phyloP scores from a whole-genome alignment of 768 basidiomycete species.

The Collybia sordida region DNA sequence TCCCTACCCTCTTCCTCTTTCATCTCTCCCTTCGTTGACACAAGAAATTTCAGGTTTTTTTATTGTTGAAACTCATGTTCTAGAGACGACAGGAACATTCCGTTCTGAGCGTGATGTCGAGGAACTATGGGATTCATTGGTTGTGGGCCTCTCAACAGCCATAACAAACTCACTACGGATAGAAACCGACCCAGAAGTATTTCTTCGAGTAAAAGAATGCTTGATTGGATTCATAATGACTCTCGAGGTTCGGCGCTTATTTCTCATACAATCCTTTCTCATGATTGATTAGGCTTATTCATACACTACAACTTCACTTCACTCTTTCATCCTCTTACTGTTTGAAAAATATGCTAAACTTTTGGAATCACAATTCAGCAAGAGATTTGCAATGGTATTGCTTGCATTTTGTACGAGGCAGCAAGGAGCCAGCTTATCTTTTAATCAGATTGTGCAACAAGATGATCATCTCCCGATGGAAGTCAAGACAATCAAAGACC shows the following conservation, averaged over 20 bases:
- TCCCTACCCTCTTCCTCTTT: slow-evolving; percentile 65
- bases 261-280: not conserved
- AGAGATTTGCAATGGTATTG: slow-evolving; percentile 74
- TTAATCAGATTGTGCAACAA: slow-evolving; percentile 67
- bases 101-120: slow-evolving; percentile 91
- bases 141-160: slow-evolving; percentile 67
- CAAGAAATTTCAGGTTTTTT: slow-evolving; percentile 98
- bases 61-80: slow-evolving; percentile 91
- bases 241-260: slow-evolving; percentile 69
- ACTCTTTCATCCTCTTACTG: slow-evolving; percentile 79
- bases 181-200: slow-evolving; percentile 80
- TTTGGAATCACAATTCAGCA: slow-evolving; percentile 77
- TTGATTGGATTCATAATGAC: slow-evolving; percentile 88
- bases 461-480: slow-evolving; percentile 93
- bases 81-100: slow-evolving; percentile 86
- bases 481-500: slow-evolving; percentile 56
- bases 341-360: slow-evolving; percentile 89
- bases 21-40: slow-evolving; percentile 71
- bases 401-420: not conserved
- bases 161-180: slow-evolving; percentile 71
- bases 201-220: slow-evolving; percentile 80
- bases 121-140: slow-evolving; percentile 90
- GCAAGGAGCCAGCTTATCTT: slow-evolving; percentile 1
- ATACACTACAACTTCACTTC: slow-evolving; percentile 81
- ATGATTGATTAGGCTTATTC: slow-evolving; percentile 64